Evolutionary conservation across 2,329 filamentous ascomycete genomes (phyloP).

Genomic region (Scleromitrula shiraiana): DNA sequence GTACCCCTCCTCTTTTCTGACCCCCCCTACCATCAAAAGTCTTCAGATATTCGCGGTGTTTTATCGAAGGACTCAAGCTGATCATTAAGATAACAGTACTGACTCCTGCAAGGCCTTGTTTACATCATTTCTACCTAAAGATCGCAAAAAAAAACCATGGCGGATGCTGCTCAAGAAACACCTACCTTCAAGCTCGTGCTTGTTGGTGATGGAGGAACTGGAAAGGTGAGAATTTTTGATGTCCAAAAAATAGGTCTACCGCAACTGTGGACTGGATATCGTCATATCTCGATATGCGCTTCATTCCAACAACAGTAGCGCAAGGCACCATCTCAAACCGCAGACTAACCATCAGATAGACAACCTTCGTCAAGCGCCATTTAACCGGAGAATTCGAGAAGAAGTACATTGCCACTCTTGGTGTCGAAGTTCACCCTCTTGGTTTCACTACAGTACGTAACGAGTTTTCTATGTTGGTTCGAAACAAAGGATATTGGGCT

Average conservation of each 20-base stretch:
- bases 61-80: neutral
- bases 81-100: slow-evolving; percentile 1
- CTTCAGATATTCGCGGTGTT: neutral
- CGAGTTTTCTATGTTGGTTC: neutral
- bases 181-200: slow-evolving; percentile 99
- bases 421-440: slow-evolving; percentile 98
- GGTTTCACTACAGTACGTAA: slow-evolving; percentile 90
- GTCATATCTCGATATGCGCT: slow-evolving; percentile 15
- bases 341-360: slow-evolving; percentile 47
- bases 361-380: slow-evolving; percentile 99
- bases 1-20: slow-evolving; percentile 15
- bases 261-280: slow-evolving; percentile 7
- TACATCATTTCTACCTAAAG: slow-evolving; percentile 19
- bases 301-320: slow-evolving; percentile 18
- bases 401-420: slow-evolving; percentile 99
- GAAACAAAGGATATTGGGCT: neutral
- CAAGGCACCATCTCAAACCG: slow-evolving; percentile 12
- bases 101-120: slow-evolving; percentile 18
- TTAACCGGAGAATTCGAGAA: slow-evolving; percentile 99
- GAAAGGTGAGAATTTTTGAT: slow-evolving; percentile 68
- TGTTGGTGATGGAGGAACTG: slow-evolving; percentile 97
- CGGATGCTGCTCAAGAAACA: slow-evolving; percentile 42
- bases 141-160: slow-evolving; percentile 46
- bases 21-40: neutral
- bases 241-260: too few relatives aligned